A percentile compares a stretch with the other conserved stretches of the same genome.
Conservation (phyloP, 768 basidiomycete species). For the Hygrocybe punicea region DNA sequence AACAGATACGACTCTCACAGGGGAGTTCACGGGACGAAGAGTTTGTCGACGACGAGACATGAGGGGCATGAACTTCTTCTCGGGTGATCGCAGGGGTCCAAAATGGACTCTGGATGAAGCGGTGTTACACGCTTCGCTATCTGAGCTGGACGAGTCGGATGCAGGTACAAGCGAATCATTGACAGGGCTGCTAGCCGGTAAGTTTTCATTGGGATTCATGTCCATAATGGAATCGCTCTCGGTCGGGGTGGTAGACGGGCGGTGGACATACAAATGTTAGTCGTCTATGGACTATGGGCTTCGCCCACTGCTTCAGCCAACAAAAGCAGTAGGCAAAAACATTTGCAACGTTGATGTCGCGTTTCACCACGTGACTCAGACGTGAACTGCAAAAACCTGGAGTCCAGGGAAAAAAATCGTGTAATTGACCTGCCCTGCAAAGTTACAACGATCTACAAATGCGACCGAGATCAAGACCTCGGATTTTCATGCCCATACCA, state of each 20-base stretch:
- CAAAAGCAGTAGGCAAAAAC: neutral
- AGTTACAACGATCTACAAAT: too few relatives aligned
- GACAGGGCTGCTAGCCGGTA: neutral
- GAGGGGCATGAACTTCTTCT: slow-evolving; percentile 45
- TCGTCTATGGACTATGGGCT: neutral
- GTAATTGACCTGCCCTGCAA: too few relatives aligned
- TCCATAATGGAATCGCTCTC: neutral
- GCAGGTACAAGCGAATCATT: slow-evolving; percentile 6
- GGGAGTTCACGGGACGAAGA: slow-evolving; percentile 27
- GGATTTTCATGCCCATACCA: too few relatives aligned
- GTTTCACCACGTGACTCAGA: slow-evolving; percentile 6
- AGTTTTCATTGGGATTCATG: neutral
- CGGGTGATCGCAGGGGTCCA: slow-evolving; percentile 52
- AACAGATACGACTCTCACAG: slow-evolving; percentile 43
- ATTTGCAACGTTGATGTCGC: slow-evolving; percentile 10
- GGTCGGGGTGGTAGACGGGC: neutral
- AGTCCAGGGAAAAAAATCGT: too few relatives aligned
- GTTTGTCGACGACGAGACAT: slow-evolving; percentile 28
- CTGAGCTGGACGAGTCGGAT: slow-evolving; percentile 32
- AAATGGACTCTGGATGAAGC: slow-evolving; percentile 47
- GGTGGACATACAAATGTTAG: neutral
- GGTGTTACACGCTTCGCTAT: slow-evolving; percentile 43
- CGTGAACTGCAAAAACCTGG: too few relatives aligned
- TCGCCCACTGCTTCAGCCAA: neutral
- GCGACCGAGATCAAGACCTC: too few relatives aligned